These are phyloP conservation scores for Tephrocybe sp. DNA, from an alignment of 768 basidiomycete species.

Conservation along the genomic window DNA sequence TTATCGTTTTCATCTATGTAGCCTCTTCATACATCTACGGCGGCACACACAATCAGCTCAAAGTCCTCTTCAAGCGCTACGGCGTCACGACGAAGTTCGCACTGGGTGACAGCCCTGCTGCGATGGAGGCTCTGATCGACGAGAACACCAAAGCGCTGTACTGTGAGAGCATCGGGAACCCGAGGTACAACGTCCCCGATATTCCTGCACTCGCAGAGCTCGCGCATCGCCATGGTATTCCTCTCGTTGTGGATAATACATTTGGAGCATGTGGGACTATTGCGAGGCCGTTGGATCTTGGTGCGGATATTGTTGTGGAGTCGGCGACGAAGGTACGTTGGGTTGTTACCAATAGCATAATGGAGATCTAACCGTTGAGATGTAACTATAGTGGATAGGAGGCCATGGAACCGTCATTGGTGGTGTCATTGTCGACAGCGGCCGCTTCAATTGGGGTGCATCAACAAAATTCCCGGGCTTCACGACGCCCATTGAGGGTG, in stretches of 20 bases:
- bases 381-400: constrained; percentile 55
- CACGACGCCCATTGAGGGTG: constrained; percentile 12
- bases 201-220: constrained; percentile 61
- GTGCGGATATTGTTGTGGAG: constrained; percentile 35
- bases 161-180: constrained; percentile 65
- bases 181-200: constrained; percentile 50
- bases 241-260: constrained; percentile 68
- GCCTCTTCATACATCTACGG: constrained; percentile 25
- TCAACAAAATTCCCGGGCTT: constrained; percentile 46
- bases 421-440: constrained; percentile 61
- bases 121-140: constrained; percentile 53
- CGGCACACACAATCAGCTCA: constrained; percentile 55
- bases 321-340: constrained; percentile 9
- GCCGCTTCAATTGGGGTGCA: constrained; percentile 56
- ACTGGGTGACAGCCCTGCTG: constrained; percentile 42
- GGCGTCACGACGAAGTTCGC: constrained; percentile 58
- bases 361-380: constrained; percentile 30
- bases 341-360: background rate
- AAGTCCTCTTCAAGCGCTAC: constrained; percentile 42
- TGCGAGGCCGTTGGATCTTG: constrained; percentile 23
- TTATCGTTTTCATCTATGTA: background rate
- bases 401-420: constrained; percentile 67
- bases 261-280: constrained; percentile 61
- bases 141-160: constrained; percentile 58
- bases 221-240: constrained; percentile 59